Conservation (phyloP, 371 early-diverging fungal species). For the Lichtheimia corymbifera region DNA sequence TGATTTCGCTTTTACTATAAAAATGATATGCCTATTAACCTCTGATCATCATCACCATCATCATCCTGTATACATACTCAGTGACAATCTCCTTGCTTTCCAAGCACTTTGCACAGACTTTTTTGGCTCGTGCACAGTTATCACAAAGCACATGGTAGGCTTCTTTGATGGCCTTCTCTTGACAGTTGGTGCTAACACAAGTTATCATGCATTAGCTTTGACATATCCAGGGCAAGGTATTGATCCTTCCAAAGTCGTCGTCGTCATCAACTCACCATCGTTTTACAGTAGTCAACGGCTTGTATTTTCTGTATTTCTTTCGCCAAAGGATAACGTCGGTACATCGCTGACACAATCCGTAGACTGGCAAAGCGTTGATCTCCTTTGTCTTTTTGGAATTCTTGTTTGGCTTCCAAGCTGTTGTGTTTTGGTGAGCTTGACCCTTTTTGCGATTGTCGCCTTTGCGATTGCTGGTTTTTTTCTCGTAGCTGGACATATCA, state of each 20-base stretch:
- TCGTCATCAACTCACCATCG: conserved; percentile 67
- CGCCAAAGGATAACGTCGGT: conserved; percentile 88
- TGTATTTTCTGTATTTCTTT: conserved; percentile 95
- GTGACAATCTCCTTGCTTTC: conserved; percentile 71
- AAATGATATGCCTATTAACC: background rate
- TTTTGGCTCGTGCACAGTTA: conserved; percentile 76
- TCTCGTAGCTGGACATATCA: conserved; percentile 25
- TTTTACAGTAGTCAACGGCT: conserved; percentile 89
- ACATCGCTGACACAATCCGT: conserved; percentile 89
- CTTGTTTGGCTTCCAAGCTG: conserved; percentile 87
- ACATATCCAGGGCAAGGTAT: too few species aligned
- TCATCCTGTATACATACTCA: conserved; percentile 29
- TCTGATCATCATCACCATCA: background rate
- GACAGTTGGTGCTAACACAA: conserved; percentile 53
- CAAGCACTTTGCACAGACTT: conserved; percentile 94
- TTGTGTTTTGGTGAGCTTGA: conserved; percentile 89
- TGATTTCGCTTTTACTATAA: conserved; percentile 52
- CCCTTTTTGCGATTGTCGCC: conserved; percentile 71
- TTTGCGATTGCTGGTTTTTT: conserved; percentile 56
- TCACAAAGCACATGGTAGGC: conserved; percentile 96
- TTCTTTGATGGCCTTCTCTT: conserved; percentile 84
- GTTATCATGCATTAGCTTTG: too few species aligned
- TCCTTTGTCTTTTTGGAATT: conserved; percentile 75
- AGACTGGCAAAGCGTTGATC: conserved; percentile 81
- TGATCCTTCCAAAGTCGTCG: background rate